These are phyloP conservation scores for Aureobasidium sp. DNA, from an alignment of 2,329 filamentous ascomycete genomes.

Conservation along the genomic window DNA sequence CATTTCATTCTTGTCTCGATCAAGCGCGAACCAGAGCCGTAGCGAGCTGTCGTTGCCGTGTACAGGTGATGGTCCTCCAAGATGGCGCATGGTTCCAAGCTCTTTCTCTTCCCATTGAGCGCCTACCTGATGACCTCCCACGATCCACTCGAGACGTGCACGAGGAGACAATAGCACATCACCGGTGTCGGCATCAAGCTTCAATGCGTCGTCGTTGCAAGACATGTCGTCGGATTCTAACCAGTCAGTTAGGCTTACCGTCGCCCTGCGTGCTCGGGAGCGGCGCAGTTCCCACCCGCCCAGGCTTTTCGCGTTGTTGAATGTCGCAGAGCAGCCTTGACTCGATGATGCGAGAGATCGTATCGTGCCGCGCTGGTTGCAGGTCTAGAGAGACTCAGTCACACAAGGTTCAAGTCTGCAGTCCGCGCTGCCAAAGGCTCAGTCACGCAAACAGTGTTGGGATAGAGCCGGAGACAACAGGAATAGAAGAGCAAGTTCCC, in stretches of 20 bases:
- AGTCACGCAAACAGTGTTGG: conserved; percentile 6
- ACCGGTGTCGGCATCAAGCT: not conserved
- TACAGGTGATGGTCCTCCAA: not conserved
- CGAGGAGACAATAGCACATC: not conserved
- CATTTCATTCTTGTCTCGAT: not conserved
- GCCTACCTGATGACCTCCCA: not conserved
- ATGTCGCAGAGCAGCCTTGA: conserved; percentile 1
- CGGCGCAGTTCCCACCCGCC: conserved; percentile 8
- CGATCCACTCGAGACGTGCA: not conserved
- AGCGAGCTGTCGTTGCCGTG: not conserved
- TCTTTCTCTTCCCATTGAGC: not conserved
- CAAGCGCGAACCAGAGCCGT: not conserved
- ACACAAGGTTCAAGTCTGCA: not conserved
- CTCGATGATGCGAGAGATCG: not conserved
- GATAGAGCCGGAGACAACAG: not conserved
- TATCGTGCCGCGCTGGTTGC: not conserved
- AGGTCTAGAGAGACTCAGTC: not conserved
- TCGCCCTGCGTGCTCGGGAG: not conserved
- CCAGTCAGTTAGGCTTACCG: not conserved
- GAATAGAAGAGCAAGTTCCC: not conserved
- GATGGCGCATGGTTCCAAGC: not conserved
- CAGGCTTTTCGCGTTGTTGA: conserved; percentile 5
- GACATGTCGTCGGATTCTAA: not conserved
- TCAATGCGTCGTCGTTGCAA: not conserved
- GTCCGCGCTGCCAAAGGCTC: not conserved